Base-by-base conservation (phyloP, 192 early-diverging fungal genomes). In the Coemansia sp. region DNA sequence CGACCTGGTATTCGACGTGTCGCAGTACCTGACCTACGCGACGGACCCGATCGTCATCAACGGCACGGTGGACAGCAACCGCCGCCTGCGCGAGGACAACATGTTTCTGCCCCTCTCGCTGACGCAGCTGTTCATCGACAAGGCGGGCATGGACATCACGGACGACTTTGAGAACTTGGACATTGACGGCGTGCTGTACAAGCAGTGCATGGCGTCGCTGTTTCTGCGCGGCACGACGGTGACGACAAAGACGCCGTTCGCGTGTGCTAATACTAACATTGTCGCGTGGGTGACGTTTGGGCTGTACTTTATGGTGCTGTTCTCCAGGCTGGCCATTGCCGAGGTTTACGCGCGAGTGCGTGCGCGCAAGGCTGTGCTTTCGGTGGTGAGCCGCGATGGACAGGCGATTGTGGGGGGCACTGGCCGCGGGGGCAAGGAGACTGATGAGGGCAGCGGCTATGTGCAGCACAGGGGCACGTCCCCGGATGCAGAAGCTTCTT, bases 211-310 rank as follows among this genome's bases (percentile, higher is more conserved):
- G 68, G 29, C 54, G n/a, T 6, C 19, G 28, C 56, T 79, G 57
- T 72, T 79, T 31, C 24, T 73, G 35, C 69, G 66, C 19, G 76
- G 76, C 38, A 79, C 76, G 7, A 73, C 66, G 0, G 29, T 59
- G 47, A 48, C 62, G 4, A 67, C 76, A 10, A 63, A 69, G 52
- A 65, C 76, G 40, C 66, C 76, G 30, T 73, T 79, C 62, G 76
- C 76, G 22, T 79, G 76, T 24, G 76, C 76, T 28, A 79, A 79
- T 51, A 79, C 76, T 45, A 79, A 79, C 40, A 54, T 79, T 48
- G 76, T 79, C 9, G 76, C 69, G 3, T 79, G 76, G 76, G 59
- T 79, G 8, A 79, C 76, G 3, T 79, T 79, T 49, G 76, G 76
- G 2, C 21, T 72, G 44, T 62, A 65, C 22, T 79, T 79, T 54